These are phyloP conservation scores for Phytophthora tentaculata DNA, from an alignment of 352 stramenopile species.

Conservation along the genomic window DNA sequence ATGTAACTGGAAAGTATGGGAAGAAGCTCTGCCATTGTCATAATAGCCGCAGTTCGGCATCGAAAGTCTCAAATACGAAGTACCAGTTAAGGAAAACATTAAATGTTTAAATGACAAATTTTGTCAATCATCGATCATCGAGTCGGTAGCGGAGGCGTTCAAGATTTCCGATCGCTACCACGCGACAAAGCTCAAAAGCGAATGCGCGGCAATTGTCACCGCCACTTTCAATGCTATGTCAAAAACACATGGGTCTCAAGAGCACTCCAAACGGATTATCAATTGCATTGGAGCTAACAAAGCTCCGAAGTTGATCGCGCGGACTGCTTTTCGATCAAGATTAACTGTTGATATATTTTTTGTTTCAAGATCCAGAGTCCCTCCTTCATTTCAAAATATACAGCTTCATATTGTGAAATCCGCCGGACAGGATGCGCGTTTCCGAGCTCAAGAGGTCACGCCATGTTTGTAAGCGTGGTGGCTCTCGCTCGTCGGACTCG, in stretches of 20 bases:
- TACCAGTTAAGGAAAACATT: no score
- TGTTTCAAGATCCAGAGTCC: no score
- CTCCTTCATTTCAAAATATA: neutral
- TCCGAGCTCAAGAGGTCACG: slow-evolving; percentile 4
- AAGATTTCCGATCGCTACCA: neutral
- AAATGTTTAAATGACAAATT: no score
- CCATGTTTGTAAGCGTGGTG: slow-evolving; percentile 14
- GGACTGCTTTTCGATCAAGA: no score
- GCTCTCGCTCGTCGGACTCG: slow-evolving; percentile 3
- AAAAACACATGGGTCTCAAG: neutral
- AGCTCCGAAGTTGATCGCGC: neutral
- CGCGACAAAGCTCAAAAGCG: neutral
- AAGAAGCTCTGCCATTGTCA: no score
- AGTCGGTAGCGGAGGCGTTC: neutral
- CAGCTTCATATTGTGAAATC: neutral
- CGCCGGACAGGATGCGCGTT: neutral
- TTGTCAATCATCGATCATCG: neutral
- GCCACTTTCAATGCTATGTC: neutral
- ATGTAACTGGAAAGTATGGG: no score
- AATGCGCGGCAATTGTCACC: neutral
- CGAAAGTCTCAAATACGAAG: neutral
- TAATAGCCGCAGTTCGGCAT: neutral
- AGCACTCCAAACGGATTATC: neutral
- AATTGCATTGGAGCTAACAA: neutral
- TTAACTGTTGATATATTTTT: no score